phyloP scores from a whole-genome alignment of 106 monocot species.

The Dendrobium catenatum region DNA sequence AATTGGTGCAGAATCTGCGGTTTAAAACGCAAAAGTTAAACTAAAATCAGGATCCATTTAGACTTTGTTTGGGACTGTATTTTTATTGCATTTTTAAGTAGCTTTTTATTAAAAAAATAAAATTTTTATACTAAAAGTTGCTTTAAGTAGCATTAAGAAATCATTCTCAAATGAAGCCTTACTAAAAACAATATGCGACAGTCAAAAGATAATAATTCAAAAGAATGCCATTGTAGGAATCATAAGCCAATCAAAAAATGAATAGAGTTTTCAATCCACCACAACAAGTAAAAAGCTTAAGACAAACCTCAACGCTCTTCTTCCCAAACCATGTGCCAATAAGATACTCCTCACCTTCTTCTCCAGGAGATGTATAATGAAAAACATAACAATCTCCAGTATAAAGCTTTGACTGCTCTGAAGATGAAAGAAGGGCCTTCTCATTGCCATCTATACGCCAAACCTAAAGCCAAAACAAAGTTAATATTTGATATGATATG shows the following conservation, averaged over 20 bases:
- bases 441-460: slow-evolving; percentile 83
- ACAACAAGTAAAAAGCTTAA: not conserved
- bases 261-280: not conserved
- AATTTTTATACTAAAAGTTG: too few relatives aligned
- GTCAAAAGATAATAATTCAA: too few relatives aligned
- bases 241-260: not conserved
- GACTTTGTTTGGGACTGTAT: too few relatives aligned
- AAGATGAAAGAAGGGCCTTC: slow-evolving; percentile 62
- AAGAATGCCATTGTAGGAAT: not conserved
- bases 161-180: too few relatives aligned
- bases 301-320: slow-evolving; percentile 64
- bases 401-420: slow-evolving; percentile 79
- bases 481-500: not conserved
- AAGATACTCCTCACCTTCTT: slow-evolving; percentile 76
- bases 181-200: too few relatives aligned
- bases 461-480: slow-evolving; percentile 36
- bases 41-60: too few relatives aligned
- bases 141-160: too few relatives aligned
- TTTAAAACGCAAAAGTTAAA: too few relatives aligned
- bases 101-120: too few relatives aligned
- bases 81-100: too few relatives aligned
- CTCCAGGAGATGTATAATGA: slow-evolving; percentile 86
- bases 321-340: slow-evolving; percentile 96
- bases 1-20: too few relatives aligned
- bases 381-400: slow-evolving; percentile 95